A percentile compares a stretch with the other conserved stretches of the same genome.
Conservation (phyloP, 495 filamentous ascomycete genomes). For the Neurospora discreta region DNA sequence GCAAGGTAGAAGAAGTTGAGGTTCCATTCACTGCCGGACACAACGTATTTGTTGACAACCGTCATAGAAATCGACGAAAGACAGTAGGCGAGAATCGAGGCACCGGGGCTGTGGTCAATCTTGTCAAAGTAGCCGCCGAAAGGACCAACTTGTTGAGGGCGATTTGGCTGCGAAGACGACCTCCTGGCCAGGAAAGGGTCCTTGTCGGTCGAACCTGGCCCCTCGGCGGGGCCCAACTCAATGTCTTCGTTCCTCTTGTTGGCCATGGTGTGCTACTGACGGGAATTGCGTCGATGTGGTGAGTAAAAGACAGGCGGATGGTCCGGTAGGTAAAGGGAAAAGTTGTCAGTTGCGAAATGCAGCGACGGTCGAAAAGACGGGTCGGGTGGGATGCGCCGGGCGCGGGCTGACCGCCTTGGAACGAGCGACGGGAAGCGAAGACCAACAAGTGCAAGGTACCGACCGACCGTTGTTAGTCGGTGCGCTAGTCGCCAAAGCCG, state of each 20-base stretch:
- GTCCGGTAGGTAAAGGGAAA: neutral
- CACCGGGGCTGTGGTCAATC: constrained; percentile 57
- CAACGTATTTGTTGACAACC: constrained; percentile 96
- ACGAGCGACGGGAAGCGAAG: constrained; percentile 6
- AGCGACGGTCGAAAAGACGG: constrained; percentile 2
- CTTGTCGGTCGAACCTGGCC: constrained; percentile 39
- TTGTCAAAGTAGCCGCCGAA: constrained; percentile 29
- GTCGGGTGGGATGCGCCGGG: neutral
- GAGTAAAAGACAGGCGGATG: constrained; percentile 2
- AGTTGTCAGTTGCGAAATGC: constrained; percentile 1
- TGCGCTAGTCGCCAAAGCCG: neutral
- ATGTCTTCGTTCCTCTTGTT: constrained; percentile 84
- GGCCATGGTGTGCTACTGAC: constrained; percentile 25
- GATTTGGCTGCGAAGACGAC: constrained; percentile 29
- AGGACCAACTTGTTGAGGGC: constrained; percentile 29
- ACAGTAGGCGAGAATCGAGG: constrained; percentile 87
- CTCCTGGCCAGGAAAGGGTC: constrained; percentile 39
- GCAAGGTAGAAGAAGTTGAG: constrained; percentile 90
- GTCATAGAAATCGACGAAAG: constrained; percentile 96
- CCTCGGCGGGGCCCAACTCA: constrained; percentile 50
- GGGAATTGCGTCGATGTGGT: constrained; percentile 12
- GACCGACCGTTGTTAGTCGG: neutral
- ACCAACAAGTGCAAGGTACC: neutral
- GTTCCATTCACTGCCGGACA: constrained; percentile 86
- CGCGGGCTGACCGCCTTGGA: constrained; percentile 1